These are phyloP conservation scores for Alternaria postmessia DNA, from an alignment of 2,329 filamentous ascomycete species.

Conservation along the genomic window DNA sequence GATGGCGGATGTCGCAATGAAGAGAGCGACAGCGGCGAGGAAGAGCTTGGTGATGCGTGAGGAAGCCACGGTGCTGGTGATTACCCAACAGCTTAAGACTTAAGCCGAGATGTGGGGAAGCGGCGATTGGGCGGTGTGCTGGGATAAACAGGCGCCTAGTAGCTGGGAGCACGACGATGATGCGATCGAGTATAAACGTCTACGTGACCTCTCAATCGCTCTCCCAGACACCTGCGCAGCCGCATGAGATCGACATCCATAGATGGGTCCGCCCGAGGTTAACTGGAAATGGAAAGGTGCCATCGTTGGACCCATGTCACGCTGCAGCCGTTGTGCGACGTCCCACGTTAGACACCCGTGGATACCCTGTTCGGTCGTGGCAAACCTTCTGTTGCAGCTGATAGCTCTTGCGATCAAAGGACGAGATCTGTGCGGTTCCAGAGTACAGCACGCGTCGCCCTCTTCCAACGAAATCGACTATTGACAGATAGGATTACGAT, in stretches of 20 bases:
- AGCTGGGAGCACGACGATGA: constrained; percentile 14
- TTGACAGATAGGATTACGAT: background rate
- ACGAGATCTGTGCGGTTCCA: background rate
- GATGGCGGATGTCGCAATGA: constrained; percentile 65
- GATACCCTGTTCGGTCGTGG: background rate
- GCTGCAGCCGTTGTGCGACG: constrained; percentile 15
- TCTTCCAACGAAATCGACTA: background rate
- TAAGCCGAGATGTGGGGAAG: constrained; percentile 22
- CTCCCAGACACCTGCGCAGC: constrained; percentile 10
- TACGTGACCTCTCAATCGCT: constrained; percentile 19
- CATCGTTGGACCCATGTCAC: constrained; percentile 12
- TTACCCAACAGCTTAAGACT: constrained; percentile 2
- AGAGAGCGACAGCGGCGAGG: constrained; percentile 63
- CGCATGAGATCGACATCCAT: constrained; percentile 9
- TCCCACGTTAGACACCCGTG: constrained; percentile 6
- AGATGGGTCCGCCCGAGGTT: constrained; percentile 1
- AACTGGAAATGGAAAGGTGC: constrained; percentile 11
- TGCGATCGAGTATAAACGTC: constrained; percentile 10
- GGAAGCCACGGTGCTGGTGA: constrained; percentile 15
- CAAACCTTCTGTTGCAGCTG: background rate
- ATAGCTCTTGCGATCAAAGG: background rate
- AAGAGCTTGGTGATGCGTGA: constrained; percentile 49
- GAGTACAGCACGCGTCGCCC: background rate
- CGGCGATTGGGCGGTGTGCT: constrained; percentile 21
- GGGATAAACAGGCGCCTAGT: constrained; percentile 15